Percentiles rank a stretch among this genome's conserved stretches.
Evolutionary conservation across 495 filamentous ascomycete genomes (phyloP).

Genomic region (Zalerion maritima): DNA sequence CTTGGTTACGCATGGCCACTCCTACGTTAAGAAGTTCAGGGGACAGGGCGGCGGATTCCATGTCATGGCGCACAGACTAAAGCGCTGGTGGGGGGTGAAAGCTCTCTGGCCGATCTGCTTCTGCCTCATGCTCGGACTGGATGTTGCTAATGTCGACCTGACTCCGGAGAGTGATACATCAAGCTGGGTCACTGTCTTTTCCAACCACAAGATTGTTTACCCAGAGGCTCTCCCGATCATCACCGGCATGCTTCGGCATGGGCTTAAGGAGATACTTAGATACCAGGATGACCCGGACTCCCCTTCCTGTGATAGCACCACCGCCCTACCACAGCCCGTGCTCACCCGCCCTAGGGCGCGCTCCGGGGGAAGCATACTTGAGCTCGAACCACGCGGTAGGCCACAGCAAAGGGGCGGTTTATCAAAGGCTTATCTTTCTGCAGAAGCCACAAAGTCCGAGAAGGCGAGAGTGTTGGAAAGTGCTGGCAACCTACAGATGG

Average conservation of each 20-base stretch:
- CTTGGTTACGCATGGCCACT: conserved; percentile 59
- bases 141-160: conserved; percentile 61
- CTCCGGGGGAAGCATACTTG: conserved; percentile 34
- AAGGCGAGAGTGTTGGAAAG: conserved; percentile 36
- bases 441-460: conserved; percentile 21
- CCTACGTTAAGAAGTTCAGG: conserved; percentile 71
- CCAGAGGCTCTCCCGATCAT: conserved; percentile 72
- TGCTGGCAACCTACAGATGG: conserved; percentile 47
- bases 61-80: conserved; percentile 67
- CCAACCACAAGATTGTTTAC: conserved; percentile 48
- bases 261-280: conserved; percentile 50
- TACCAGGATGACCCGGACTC: conserved; percentile 45
- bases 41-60: conserved; percentile 74
- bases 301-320: conserved; percentile 19
- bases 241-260: conserved; percentile 74
- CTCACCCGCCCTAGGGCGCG: conserved; percentile 26
- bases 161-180: conserved; percentile 58
- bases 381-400: conserved; percentile 36
- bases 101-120: conserved; percentile 82
- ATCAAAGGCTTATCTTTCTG: background rate
- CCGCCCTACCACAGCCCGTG: conserved; percentile 9
- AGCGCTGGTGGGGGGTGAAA: conserved; percentile 77
- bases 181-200: conserved; percentile 58
- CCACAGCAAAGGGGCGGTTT: background rate
- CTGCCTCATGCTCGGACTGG: conserved; percentile 71